Base-by-base conservation (phyloP, 139 green algal genomes). In the Gonium pectorale region DNA sequence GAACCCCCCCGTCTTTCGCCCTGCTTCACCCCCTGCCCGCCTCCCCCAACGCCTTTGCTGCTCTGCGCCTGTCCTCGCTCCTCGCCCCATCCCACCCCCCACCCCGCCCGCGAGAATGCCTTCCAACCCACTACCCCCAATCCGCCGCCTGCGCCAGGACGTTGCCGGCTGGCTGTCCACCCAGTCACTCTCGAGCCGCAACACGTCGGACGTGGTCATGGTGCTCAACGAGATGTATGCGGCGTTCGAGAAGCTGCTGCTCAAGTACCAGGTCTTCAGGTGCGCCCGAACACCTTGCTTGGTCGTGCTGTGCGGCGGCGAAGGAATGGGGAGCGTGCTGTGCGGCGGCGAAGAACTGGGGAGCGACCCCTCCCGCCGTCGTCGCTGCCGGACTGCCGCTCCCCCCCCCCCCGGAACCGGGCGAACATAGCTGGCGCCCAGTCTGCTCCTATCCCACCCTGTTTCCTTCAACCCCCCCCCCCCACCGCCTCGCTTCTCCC, bases 141-240 rank as follows among this genome's bases (percentile, higher is more conserved):
- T 22, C 22, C 21, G 11, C 54, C 46, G 1, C 22, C 29, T 9
- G n/a, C n/a, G n/a, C n/a, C 74, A 82, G 74, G 85, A 89, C 78
- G 63, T 81, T 26, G 71, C 83, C 0, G 80, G 80, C 67, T 86
- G 70, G 67, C 59, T 77, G 67, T 40, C 43, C 38, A 38, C 38
- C 15, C 74, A 82, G 64, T 43, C 43, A 6, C 67, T 82, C 33
- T 73, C 74, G 4, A 15, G 62, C 4, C 46, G 80, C n/a, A 54
- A 49, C 62, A 87, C 89, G 7, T 40, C 13, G 4, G 73, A 92
- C 43, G 67, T 88, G 37, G 59, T 93, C 24, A 41, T 67, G 21
- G 84, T 90, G 40, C 87, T 93, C 35, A 90, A 93, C 72, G 69
- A 88, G 62, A 71, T 93, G 82, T 92, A 91, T 72, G 35, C n/a